phyloP scores from a whole-genome alignment of 208 protist genomes.

The Wallacemonas rigidus region DNA sequence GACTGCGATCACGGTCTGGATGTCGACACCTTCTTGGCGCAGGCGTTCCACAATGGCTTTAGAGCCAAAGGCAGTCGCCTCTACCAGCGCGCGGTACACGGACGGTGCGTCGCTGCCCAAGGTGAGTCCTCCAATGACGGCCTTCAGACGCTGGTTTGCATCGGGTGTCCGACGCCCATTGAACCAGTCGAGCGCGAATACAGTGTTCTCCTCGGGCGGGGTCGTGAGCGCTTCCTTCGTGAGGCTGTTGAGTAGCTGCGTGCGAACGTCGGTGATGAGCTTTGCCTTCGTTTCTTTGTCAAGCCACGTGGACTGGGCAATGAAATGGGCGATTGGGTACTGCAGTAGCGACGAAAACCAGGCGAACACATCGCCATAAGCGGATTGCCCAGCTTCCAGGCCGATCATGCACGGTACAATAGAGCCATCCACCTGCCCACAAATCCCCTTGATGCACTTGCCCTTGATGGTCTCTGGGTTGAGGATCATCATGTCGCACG shows the following conservation, averaged over 20 bases:
- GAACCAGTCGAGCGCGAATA: slow-evolving; percentile 61
- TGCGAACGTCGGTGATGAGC: slow-evolving; percentile 28
- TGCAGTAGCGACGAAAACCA: slow-evolving; percentile 54
- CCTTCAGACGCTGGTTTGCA: slow-evolving; percentile 55
- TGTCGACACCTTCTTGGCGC: slow-evolving; percentile 49
- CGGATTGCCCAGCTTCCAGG: slow-evolving; percentile 58
- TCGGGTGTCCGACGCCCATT: slow-evolving; percentile 62
- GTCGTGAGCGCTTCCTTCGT: slow-evolving; percentile 28
- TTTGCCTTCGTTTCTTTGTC: slow-evolving; percentile 33
- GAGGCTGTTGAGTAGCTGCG: slow-evolving; percentile 34
- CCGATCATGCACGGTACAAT: slow-evolving; percentile 55
- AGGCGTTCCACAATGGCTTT: slow-evolving; percentile 58
- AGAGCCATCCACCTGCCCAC: slow-evolving; percentile 61
- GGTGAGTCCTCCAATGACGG: slow-evolving; percentile 39
- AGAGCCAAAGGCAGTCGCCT: slow-evolving; percentile 58
- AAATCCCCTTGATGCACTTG: slow-evolving; percentile 43
- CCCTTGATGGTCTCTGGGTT: slow-evolving; percentile 29
- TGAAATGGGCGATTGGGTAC: slow-evolving; percentile 33
- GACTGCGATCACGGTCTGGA: slow-evolving; percentile 61
- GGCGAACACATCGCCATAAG: slow-evolving; percentile 66
- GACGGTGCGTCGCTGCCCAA: slow-evolving; percentile 48
- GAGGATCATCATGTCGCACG: slow-evolving; percentile 68
- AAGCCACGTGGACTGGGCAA: slow-evolving; percentile 31
- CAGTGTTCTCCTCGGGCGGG: slow-evolving; percentile 24
- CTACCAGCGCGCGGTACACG: slow-evolving; percentile 44